A percentile compares a stretch with the other conserved stretches of the same genome.
phyloP scores from a whole-genome alignment of 345 rosid genomes.

The Syzygium aromaticum region DNA sequence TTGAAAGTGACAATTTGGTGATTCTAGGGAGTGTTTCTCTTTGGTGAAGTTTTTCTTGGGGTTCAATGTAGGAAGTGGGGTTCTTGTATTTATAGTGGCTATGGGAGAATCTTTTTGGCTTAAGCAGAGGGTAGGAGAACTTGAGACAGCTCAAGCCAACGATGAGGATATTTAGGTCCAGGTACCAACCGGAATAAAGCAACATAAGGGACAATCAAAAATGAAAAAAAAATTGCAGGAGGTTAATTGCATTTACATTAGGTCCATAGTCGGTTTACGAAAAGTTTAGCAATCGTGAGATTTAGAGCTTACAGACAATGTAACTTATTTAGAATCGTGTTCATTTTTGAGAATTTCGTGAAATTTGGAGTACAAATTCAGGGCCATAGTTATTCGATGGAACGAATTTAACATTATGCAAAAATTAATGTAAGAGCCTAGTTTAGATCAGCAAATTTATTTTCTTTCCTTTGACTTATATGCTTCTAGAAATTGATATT shows the following conservation, averaged over 20 bases:
- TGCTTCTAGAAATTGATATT: background rate
- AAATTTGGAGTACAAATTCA: background rate
- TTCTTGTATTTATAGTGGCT: background rate
- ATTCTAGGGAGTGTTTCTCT: background rate
- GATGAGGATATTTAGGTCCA: background rate
- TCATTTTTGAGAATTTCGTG: background rate
- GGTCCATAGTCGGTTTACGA: background rate
- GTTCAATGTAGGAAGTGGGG: background rate
- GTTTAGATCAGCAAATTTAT: background rate
- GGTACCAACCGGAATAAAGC: background rate
- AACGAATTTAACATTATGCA: background rate
- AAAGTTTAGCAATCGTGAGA: background rate
- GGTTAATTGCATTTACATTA: background rate
- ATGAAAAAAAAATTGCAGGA: background rate
- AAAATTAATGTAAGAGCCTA: background rate
- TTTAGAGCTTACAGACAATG: background rate
- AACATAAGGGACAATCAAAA: background rate
- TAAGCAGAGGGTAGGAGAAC: background rate
- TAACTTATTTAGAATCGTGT: background rate
- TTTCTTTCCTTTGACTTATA: background rate
- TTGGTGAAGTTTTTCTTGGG: background rate
- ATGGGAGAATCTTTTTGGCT: background rate
- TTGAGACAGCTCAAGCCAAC: background rate
- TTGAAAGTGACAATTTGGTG: background rate
- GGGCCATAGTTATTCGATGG: rapidly evolving